Percentiles rank a stretch among this genome's conserved stretches.
Evolutionary conservation across 768 basidiomycete genomes (phyloP).

Genomic region (Agaricus blazei): DNA sequence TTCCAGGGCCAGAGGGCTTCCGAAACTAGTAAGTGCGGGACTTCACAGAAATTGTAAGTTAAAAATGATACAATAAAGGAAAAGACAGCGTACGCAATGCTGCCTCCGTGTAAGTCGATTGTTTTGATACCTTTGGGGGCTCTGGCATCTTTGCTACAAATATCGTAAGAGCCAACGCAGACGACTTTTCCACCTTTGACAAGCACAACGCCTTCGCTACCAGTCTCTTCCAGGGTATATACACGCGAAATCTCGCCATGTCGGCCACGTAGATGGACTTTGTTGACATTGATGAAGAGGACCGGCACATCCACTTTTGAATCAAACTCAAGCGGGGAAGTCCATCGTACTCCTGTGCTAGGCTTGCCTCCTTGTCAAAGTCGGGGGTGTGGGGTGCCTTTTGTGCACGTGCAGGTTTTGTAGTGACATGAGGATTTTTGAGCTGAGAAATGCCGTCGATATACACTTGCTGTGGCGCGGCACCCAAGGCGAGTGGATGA

Average conservation of each 20-base stretch:
- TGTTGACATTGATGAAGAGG: constrained; percentile 62
- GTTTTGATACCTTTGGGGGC: constrained; percentile 20
- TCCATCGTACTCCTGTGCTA: constrained; percentile 55
- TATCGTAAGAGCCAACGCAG: constrained; percentile 38
- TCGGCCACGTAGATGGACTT: constrained; percentile 36
- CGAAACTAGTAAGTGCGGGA: constrained; percentile 60
- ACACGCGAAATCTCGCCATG: constrained; percentile 17
- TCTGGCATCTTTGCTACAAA: constrained; percentile 1
- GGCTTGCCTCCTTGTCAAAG: constrained; percentile 51
- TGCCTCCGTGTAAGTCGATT: constrained; percentile 64
- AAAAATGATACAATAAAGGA: constrained; percentile 21
- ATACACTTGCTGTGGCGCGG: constrained; percentile 76
- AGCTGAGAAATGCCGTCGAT: constrained; percentile 83
- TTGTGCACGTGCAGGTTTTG: constrained; percentile 55
- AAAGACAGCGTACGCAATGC: constrained; percentile 44
- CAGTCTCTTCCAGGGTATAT: constrained; percentile 13
- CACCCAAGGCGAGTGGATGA: constrained; percentile 73
- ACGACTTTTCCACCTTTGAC: constrained; percentile 47
- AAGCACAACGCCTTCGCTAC: constrained; percentile 35
- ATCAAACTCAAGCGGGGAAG: constrained; percentile 55
- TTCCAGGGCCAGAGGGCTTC: constrained; percentile 54
- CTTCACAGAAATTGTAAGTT: constrained; percentile 21
- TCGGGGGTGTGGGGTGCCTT: constrained; percentile 49
- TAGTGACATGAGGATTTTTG: constrained; percentile 32
- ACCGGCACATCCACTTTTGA: constrained; percentile 34